phyloP scores from a whole-genome alignment of 805 yeast species.

The Diddensiella transvaalensis region DNA sequence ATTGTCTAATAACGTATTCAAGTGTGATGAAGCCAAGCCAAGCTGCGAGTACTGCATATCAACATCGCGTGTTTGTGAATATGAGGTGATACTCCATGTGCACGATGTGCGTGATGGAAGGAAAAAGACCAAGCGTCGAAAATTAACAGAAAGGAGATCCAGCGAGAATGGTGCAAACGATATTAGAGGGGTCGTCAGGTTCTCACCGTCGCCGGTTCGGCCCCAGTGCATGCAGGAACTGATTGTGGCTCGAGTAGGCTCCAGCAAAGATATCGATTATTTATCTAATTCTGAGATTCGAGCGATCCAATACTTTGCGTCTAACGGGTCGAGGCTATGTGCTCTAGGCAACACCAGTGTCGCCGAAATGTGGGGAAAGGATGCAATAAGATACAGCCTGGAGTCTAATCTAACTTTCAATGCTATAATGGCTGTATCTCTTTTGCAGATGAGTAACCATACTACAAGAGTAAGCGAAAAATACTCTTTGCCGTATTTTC shows the following conservation, averaged over 20 bases:
- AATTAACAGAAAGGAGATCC: too few species aligned
- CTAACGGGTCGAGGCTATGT: not conserved
- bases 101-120: not conserved
- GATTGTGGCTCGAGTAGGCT: not conserved
- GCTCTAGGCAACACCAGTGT: not conserved
- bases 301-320: constrained; percentile 1
- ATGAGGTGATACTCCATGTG: not conserved
- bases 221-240: not conserved
- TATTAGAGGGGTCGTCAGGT: not conserved
- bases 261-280: not conserved
- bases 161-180: not conserved
- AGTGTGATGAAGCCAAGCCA: constrained; percentile 7
- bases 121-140: too few species aligned
- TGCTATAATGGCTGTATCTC: constrained; percentile 3
- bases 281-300: not conserved
- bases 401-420: constrained; percentile 2
- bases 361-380: not conserved
- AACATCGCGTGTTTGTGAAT: not conserved
- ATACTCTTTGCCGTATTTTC: not conserved
- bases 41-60: not conserved
- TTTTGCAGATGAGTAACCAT: not conserved
- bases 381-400: not conserved
- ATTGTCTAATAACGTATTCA: not conserved
- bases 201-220: not conserved
- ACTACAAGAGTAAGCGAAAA: not conserved